Conservation (phyloP, 2,329 filamentous ascomycete genomes). For the Neofusicoccum sp. region DNA sequence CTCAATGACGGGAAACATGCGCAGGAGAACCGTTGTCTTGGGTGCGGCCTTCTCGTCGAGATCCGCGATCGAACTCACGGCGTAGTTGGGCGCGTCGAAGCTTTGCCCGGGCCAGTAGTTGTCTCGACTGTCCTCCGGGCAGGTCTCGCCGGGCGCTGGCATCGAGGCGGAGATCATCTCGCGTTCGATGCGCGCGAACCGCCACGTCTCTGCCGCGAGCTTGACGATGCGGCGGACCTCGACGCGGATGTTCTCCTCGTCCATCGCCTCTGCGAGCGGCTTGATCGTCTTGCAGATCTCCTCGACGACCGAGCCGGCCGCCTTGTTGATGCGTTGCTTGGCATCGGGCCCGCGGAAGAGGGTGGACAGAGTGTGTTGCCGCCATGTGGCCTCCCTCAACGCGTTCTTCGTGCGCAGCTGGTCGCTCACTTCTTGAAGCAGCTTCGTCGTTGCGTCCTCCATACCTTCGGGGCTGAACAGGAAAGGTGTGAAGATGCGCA, state of each 20-base stretch:
- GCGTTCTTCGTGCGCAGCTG: conserved; percentile 60
- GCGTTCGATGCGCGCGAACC: conserved; percentile 59
- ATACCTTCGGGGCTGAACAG: conserved; percentile 57
- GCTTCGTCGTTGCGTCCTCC: conserved; percentile 23
- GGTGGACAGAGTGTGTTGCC: conserved; percentile 60
- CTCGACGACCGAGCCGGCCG: conserved; percentile 58
- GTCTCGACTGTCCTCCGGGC: conserved; percentile 38
- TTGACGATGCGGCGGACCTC: conserved; percentile 60
- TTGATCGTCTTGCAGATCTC: conserved; percentile 59
- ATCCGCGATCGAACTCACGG: conserved; percentile 29
- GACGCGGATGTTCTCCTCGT: conserved; percentile 53
- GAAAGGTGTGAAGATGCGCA: conserved; percentile 61
- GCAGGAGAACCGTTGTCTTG: conserved; percentile 49
- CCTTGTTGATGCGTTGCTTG: conserved; percentile 59
- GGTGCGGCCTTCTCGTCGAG: conserved; percentile 27
- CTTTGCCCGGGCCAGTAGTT: conserved; percentile 40
- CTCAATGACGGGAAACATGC: conserved; percentile 55
- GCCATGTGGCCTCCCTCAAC: conserved; percentile 60
- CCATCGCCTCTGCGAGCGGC: conserved; percentile 55
- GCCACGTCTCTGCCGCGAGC: conserved; percentile 61
- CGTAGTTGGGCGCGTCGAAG: conserved; percentile 32
- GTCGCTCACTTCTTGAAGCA: conserved; percentile 58
- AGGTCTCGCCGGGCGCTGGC: conserved; percentile 36
- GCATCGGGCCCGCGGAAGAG: conserved; percentile 60
- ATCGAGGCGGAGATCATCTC: conserved; percentile 58